Percentiles rank a stretch among this genome's conserved stretches.
Evolutionary conservation across 129 eudicot genomes (phyloP).

Genomic region (Pittosporum tobira): DNA sequence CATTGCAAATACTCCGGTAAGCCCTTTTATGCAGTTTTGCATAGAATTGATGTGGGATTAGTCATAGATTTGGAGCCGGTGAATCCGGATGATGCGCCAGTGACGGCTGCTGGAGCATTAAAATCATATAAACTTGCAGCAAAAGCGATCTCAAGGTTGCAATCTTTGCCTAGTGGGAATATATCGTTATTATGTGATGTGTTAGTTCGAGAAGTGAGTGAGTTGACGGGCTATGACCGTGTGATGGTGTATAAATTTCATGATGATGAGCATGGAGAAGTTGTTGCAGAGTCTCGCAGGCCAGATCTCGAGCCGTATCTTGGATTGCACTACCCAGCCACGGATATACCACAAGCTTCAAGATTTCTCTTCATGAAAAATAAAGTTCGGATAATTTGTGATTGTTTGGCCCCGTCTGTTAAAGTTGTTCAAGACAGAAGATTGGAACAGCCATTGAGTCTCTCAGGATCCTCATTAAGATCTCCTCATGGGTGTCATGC

Average conservation of each 20-base stretch:
- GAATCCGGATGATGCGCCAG: conserved; percentile 57
- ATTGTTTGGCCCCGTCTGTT: conserved; percentile 60
- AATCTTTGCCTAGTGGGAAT: conserved; percentile 71
- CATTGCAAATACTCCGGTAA: conserved; percentile 60
- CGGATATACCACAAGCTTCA: conserved; percentile 92
- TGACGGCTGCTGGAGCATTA: conserved; percentile 73
- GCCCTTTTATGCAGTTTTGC: conserved; percentile 77
- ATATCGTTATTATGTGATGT: conserved; percentile 62
- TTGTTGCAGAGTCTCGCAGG: conserved; percentile 53
- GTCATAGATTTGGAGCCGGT: conserved; percentile 86
- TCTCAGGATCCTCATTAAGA: conserved; percentile 62
- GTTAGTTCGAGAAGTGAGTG: conserved; percentile 65
- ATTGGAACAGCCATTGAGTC: conserved; percentile 66
- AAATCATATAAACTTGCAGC: conserved; percentile 80
- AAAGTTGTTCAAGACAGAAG: conserved; percentile 51
- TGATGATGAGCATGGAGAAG: conserved; percentile 90
- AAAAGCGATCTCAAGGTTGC: conserved; percentile 65
- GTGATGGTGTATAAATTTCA: conserved; percentile 91
- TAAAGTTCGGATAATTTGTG: conserved; percentile 84
- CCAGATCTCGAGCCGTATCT: conserved; percentile 68
- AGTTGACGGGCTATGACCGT: conserved; percentile 74
- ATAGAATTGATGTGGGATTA: conserved; percentile 69
- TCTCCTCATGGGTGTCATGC: conserved; percentile 89
- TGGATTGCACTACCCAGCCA: conserved; percentile 87
- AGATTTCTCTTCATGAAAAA: conserved; percentile 79